phyloP scores from a whole-genome alignment of 306 rosid genomes.

The Alnus glutinosa region DNA sequence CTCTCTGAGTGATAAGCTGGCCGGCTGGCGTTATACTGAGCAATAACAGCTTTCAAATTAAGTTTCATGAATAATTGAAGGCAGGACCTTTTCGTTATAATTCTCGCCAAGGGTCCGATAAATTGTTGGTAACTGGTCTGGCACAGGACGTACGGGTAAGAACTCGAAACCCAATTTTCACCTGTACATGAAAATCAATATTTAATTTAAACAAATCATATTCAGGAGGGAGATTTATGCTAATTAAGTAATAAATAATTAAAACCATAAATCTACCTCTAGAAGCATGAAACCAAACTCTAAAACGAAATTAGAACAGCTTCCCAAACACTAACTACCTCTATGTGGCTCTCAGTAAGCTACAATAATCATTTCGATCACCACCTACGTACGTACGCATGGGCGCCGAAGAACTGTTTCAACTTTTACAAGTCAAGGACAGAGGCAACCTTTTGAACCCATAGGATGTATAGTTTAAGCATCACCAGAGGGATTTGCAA shows the following conservation, averaged over 20 bases:
- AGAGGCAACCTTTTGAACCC: neutral
- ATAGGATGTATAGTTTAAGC: neutral
- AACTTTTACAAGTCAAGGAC: neutral
- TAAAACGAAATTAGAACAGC: neutral
- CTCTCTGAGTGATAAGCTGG: slow-evolving; percentile 82
- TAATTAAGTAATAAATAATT: neutral
- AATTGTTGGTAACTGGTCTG: slow-evolving; percentile 60
- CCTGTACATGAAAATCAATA: slow-evolving; percentile 44
- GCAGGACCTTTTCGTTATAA: slow-evolving; percentile 66
- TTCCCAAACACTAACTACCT: neutral
- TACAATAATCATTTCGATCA: neutral
- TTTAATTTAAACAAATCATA: neutral
- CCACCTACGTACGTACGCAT: neutral
- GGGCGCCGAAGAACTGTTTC: neutral
- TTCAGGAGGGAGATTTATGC: neutral
- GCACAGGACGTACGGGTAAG: slow-evolving; percentile 65
- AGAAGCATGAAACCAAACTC: neutral
- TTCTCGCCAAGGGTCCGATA: slow-evolving; percentile 79
- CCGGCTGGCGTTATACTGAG: slow-evolving; percentile 85
- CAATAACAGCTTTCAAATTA: slow-evolving; percentile 91
- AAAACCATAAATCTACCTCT: neutral
- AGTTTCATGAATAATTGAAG: slow-evolving; percentile 87
- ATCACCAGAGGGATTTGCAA: neutral
- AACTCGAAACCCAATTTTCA: slow-evolving; percentile 84
- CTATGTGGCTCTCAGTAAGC: neutral